phyloP scores from a whole-genome alignment of 2,329 filamentous ascomycete species.

The Drechslerella dactyloides region DNA sequence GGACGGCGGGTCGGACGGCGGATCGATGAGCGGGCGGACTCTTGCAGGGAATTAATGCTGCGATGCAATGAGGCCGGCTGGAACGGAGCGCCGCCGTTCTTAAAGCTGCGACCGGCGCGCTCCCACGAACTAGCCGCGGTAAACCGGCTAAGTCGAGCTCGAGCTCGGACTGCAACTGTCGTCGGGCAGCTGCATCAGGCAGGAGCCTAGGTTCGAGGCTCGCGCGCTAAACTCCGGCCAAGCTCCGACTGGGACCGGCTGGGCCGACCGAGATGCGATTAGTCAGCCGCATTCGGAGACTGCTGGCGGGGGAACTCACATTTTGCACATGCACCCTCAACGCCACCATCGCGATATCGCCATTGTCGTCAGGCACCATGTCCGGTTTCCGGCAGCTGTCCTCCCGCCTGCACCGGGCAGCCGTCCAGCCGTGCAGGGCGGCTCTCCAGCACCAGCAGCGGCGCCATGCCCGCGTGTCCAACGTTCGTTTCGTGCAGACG shows the following conservation, averaged over 20 bases:
- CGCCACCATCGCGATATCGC: neutral
- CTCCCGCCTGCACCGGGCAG: conserved; percentile 29
- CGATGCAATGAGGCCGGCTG: neutral
- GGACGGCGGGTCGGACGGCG: neutral
- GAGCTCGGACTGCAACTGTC: neutral
- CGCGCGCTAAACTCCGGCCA: neutral
- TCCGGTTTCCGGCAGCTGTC: conserved; percentile 29
- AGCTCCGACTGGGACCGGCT: neutral
- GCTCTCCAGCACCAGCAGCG: conserved; percentile 64
- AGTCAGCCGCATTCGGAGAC: too few species aligned
- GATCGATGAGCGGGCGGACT: neutral
- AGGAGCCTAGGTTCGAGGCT: conserved; percentile 1
- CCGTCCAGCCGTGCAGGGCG: conserved; percentile 19
- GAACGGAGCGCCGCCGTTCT: neutral
- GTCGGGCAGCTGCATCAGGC: neutral
- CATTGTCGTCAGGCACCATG: conserved; percentile 12
- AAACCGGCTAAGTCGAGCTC: conserved; percentile 37
- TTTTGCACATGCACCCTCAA: neutral
- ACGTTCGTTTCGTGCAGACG: conserved; percentile 86
- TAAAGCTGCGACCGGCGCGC: neutral
- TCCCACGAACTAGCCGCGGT: conserved; percentile 29
- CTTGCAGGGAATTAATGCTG: too few species aligned
- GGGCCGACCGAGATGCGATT: neutral
- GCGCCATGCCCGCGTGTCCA: conserved; percentile 89
- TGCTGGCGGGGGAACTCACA: too few species aligned